These are phyloP conservation scores for Trichoderma harzianum DNA, from an alignment of 2,329 filamentous ascomycete species.

Conservation along the genomic window DNA sequence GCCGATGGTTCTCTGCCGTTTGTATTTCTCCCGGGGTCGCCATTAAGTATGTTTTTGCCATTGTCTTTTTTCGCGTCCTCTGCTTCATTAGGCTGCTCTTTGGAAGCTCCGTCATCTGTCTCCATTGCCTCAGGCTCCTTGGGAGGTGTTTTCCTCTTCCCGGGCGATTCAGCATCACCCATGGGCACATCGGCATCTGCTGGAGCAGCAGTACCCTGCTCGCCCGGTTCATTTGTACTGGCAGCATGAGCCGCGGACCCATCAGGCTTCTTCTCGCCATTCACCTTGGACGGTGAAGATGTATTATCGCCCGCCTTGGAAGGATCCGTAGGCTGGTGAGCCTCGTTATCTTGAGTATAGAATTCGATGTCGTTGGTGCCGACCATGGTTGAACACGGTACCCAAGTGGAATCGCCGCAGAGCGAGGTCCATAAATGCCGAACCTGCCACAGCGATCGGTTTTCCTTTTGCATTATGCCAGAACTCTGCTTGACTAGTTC, in stretches of 20 bases:
- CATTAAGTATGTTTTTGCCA: background rate
- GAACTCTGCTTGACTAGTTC: constrained; percentile 67
- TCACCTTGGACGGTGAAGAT: constrained; percentile 19
- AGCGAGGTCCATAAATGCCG: constrained; percentile 71
- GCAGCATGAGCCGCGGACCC: background rate
- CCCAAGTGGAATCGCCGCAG: constrained; percentile 70
- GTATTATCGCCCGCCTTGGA: constrained; percentile 23
- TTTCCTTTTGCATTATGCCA: constrained; percentile 72
- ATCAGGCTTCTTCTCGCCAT: constrained; percentile 24
- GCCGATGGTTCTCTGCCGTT: background rate
- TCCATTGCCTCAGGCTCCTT: constrained; percentile 17
- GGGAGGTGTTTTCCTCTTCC: constrained; percentile 23
- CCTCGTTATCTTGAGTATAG: constrained; percentile 48
- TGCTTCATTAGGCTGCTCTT: background rate
- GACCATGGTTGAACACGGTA: constrained; percentile 57
- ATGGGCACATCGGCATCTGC: constrained; percentile 29
- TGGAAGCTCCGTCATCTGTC: constrained; percentile 9
- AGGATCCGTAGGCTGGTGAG: constrained; percentile 35
- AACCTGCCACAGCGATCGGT: constrained; percentile 67
- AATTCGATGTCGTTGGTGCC: constrained; percentile 54
- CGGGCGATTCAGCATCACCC: constrained; percentile 28
- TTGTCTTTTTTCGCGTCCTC: background rate
- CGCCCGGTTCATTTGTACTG: constrained; percentile 18
- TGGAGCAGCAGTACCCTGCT: constrained; percentile 14
- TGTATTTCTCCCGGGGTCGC: background rate